Evolutionary conservation across 345 rosid species (phyloP).

Genomic region (Clausena lansium): DNA sequence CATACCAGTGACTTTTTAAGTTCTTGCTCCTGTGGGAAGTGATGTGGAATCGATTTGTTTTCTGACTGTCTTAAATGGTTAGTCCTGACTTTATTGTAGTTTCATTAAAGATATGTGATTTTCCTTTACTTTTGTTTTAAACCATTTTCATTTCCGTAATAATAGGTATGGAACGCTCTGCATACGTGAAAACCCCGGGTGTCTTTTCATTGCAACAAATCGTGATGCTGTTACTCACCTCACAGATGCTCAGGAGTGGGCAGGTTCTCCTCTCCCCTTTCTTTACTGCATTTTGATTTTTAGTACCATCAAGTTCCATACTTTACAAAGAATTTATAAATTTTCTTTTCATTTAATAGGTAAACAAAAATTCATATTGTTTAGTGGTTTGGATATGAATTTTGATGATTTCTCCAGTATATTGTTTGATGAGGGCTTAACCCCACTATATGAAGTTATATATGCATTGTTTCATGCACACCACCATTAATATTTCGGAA

Average conservation of each 20-base stretch:
- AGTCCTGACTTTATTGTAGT: neutral
- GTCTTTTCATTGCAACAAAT: conserved; percentile 93
- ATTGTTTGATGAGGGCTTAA: neutral
- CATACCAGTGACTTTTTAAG: neutral
- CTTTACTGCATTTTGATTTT: neutral
- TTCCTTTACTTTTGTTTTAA: neutral
- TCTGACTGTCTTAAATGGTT: too few relatives aligned
- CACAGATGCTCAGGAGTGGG: conserved; percentile 98
- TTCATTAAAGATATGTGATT: neutral
- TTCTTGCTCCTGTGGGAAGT: neutral
- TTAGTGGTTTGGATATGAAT: neutral
- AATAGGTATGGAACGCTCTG: conserved; percentile 91
- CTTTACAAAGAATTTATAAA: neutral
- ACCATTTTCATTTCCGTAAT: neutral
- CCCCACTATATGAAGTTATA: neutral
- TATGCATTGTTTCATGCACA: neutral
- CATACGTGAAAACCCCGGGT: conserved; percentile 90
- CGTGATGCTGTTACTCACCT: conserved; percentile 93
- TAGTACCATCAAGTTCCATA: neutral
- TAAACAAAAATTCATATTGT: neutral
- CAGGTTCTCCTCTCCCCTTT: conserved; percentile 48
- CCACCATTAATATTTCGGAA: neutral
- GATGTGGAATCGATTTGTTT: neutral
- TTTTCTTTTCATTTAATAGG: neutral
- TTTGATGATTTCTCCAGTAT: neutral